These are phyloP conservation scores for Exophiala phaeomuriformis DNA, from an alignment of 2,329 filamentous ascomycete species.

Conservation along the genomic window DNA sequence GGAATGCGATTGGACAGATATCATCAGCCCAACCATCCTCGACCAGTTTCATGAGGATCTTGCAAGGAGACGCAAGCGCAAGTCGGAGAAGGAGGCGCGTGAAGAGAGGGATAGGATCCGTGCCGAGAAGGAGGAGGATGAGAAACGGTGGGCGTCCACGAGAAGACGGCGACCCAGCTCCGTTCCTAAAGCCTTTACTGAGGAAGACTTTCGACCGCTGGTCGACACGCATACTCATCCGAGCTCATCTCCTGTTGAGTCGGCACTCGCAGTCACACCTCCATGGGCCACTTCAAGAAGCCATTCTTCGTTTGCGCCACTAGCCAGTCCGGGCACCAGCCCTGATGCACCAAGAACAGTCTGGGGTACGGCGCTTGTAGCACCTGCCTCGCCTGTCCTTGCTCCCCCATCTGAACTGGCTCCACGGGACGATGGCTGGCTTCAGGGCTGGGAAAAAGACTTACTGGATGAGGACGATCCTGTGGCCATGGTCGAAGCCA, in stretches of 20 bases:
- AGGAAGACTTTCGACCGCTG: slow-evolving; percentile 61
- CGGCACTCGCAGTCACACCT: slow-evolving; percentile 37
- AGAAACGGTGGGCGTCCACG: slow-evolving; percentile 60
- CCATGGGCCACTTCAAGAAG: slow-evolving; percentile 35
- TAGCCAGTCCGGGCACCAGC: slow-evolving; percentile 74
- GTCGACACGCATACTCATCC: slow-evolving; percentile 31
- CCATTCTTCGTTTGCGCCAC: slow-evolving; percentile 40
- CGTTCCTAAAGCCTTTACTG: slow-evolving; percentile 44
- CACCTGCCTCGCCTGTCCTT: slow-evolving; percentile 51
- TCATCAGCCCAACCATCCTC: slow-evolving; percentile 68
- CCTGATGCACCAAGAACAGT: slow-evolving; percentile 71
- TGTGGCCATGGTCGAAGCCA: slow-evolving; percentile 43
- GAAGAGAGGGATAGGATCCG: slow-evolving; percentile 80
- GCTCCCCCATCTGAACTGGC: slow-evolving; percentile 34
- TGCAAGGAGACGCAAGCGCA: slow-evolving; percentile 65
- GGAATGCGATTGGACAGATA: slow-evolving; percentile 92
- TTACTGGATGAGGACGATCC: slow-evolving; percentile 57
- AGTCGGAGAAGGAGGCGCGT: slow-evolving; percentile 72
- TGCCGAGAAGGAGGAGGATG: slow-evolving; percentile 71
- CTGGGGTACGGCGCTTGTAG: slow-evolving; percentile 76
- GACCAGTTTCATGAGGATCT: slow-evolving; percentile 69
- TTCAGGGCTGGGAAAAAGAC: slow-evolving; percentile 74
- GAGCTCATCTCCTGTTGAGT: slow-evolving; percentile 27
- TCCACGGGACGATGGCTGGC: slow-evolving; percentile 68
- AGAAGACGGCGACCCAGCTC: slow-evolving; percentile 54